These are phyloP conservation scores for Ciborinia camelliae DNA, from an alignment of 2,329 filamentous ascomycete genomes.

Conservation along the genomic window DNA sequence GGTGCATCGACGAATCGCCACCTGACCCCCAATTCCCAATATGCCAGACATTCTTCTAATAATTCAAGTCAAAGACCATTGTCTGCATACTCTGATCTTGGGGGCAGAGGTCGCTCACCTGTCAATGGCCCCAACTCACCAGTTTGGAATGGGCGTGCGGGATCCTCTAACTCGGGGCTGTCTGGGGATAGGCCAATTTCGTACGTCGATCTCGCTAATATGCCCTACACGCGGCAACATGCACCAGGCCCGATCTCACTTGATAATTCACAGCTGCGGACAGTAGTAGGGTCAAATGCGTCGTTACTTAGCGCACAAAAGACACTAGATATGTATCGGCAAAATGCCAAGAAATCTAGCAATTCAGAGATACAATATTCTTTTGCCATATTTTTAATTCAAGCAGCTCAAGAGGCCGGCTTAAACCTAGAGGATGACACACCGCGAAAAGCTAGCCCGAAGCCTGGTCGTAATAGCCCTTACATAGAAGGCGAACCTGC, in stretches of 20 bases:
- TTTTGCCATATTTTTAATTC: slow-evolving; percentile 91
- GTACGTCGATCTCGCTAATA: slow-evolving; percentile 53
- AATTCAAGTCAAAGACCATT: slow-evolving; percentile 64
- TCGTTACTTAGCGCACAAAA: slow-evolving; percentile 88
- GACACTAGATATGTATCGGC: slow-evolving; percentile 95
- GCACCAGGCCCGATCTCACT: slow-evolving; percentile 44
- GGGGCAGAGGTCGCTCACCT: slow-evolving; percentile 60
- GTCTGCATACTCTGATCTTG: slow-evolving; percentile 75
- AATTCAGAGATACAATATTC: slow-evolving; percentile 90
- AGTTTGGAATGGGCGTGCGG: slow-evolving; percentile 31
- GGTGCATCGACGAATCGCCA: slow-evolving; percentile 55
- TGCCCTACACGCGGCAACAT: slow-evolving; percentile 39
- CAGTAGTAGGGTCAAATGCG: slow-evolving; percentile 80
- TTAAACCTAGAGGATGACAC: slow-evolving; percentile 45
- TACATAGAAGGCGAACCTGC: slow-evolving; percentile 46
- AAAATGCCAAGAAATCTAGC: slow-evolving; percentile 95
- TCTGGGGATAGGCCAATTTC: slow-evolving; percentile 37
- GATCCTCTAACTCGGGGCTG: slow-evolving; percentile 34
- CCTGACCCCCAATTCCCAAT: slow-evolving; percentile 55
- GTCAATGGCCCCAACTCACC: slow-evolving; percentile 35
- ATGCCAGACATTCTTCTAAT: slow-evolving; percentile 44
- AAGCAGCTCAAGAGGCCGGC: slow-evolving; percentile 77
- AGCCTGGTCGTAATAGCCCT: slow-evolving; percentile 47
- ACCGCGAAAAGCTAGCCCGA: slow-evolving; percentile 40
- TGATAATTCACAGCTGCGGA: slow-evolving; percentile 78